Evolutionary conservation across 2,329 filamentous ascomycete genomes (phyloP), one percentile per base, ranked within the genome.

Genomic region (Trichoderma atrobrunneum): DNA sequence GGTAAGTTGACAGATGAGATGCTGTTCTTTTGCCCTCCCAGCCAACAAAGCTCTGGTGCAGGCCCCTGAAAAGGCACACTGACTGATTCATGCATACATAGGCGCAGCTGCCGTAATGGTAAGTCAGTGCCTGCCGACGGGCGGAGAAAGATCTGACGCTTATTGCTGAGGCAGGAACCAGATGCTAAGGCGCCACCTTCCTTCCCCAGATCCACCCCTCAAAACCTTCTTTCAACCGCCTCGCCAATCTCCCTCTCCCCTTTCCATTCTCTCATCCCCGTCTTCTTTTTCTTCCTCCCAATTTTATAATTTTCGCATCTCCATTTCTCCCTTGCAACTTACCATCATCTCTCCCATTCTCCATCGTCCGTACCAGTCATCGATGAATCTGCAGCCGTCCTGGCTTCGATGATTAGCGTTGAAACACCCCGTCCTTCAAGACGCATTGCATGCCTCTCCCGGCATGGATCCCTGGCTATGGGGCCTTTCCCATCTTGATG

Each of bases 171-270:
- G 59, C 71, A 72, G 60, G 71, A 60, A 72, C 71, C 67, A 59
- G 59, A 70, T 60, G 57, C 62, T 43, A 60, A 60, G 60, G 56
- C 65, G 70, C 72, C 64, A 73, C 72, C 70, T 61, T 51, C 61
- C 69, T 48, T 64, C 70, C 70, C 56, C 57, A 70, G 69, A 67
- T 72, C 71, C 48, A 30, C 67, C 60, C 59, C 26, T 21, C n/a
- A 28, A 57, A 73, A 73, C 72, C 72, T 73, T 73, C 70, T 73
- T 73, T 72, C 70, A 65, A 73, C 72, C 16, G 51, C 70, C 43
- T 32, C 34, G 51, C 39, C 11, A 48, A 12, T 39, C 57, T 36
- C 57, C 48, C 32, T 34, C 62, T 64, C 32, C 26, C 59, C 71
- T 70, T 75, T 43, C 70, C 70, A 62, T 32, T 26, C n/a, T 18